Evolutionary conservation across 2,329 filamentous ascomycete genomes (phyloP), one percentile per base, ranked within the genome.

Genomic region (Septoria petroselini): DNA sequence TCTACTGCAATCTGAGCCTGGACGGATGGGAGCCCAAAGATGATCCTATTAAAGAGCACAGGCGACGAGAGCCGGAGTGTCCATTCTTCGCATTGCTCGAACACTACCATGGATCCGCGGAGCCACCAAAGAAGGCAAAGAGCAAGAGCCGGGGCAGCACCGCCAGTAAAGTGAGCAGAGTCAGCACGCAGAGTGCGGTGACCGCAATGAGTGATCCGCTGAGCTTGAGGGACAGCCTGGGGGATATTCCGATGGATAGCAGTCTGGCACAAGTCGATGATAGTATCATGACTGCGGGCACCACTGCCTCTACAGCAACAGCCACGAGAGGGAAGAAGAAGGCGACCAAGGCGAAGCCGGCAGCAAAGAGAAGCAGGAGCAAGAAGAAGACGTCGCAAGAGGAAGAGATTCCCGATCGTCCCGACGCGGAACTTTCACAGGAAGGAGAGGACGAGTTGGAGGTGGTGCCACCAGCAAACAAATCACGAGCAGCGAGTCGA

Each of bases 1-100:
- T 87, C 21, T 96, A 97, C 71, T 98, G 93, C 72, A 82, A 86
- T 50, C 73, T 97, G 12, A 89, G 86, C 8, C 78, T 98, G 8
- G 91, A 97, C 68, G 90, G 90, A 5, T 98, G 94, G 93, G 93
- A 97, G 65, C 85, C 86, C 1, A 84, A 85, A 52, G 93, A 98
- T 68, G 88, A 95, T 65, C 93, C 93, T 54, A 80, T 86, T 83
- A 84, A 94, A 54, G 93, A 98, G 66, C 93, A 98, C 66, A 82
- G 84, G 61, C 83, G 81, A 47, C 83, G 93, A 59, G 85, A 85
- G 1, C 81, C 88, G 0, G 77, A 85, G 18, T 98, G 93, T 65
- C 77, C 82, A 11, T 97, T 95, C 72, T 97, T 97, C 65, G 71
- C 75, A 1, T 79, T 95, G 21, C 76, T 79, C 19, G 80, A 75